These are phyloP conservation scores for Starmera stellimalicola DNA, from an alignment of 1,139 yeast genomes.

Conservation along the genomic window DNA sequence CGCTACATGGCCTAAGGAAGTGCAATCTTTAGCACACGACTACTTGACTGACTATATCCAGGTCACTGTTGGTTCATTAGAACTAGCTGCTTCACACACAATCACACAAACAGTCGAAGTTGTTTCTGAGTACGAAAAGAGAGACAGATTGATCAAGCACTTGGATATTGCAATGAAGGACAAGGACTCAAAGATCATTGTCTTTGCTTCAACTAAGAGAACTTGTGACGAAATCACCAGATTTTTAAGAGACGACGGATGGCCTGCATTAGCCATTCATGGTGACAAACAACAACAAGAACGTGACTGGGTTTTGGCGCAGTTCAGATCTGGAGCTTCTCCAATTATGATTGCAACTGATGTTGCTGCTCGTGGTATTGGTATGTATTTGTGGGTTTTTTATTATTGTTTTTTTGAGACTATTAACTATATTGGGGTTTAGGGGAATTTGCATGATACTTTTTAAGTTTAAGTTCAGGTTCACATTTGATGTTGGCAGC, in stretches of 20 bases:
- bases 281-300: conserved; percentile 98
- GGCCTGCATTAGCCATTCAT: conserved; percentile 98
- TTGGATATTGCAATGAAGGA: conserved; percentile 79
- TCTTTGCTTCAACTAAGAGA: conserved; percentile 94
- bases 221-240: conserved; percentile 93
- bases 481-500: too few species aligned
- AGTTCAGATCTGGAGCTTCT: conserved; percentile 84
- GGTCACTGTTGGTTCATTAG: conserved; percentile 93
- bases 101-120: conserved; percentile 92
- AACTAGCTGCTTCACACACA: conserved; percentile 92
- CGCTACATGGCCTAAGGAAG: conserved; percentile 99
- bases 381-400: conserved; percentile 50
- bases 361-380: conserved; percentile 99
- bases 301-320: conserved; percentile 96
- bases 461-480: background rate
- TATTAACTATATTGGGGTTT: conserved; percentile 8
- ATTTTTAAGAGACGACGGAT: conserved; percentile 90
- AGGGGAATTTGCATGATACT: background rate
- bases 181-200: conserved; percentile 65
- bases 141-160: conserved; percentile 81
- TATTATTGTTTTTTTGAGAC: conserved; percentile 7
- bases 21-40: conserved; percentile 84
- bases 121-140: conserved; percentile 83
- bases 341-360: conserved; percentile 99
- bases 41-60: conserved; percentile 89